phyloP scores from a whole-genome alignment of 345 rosid genomes.

The Hypericum androsaemum region DNA sequence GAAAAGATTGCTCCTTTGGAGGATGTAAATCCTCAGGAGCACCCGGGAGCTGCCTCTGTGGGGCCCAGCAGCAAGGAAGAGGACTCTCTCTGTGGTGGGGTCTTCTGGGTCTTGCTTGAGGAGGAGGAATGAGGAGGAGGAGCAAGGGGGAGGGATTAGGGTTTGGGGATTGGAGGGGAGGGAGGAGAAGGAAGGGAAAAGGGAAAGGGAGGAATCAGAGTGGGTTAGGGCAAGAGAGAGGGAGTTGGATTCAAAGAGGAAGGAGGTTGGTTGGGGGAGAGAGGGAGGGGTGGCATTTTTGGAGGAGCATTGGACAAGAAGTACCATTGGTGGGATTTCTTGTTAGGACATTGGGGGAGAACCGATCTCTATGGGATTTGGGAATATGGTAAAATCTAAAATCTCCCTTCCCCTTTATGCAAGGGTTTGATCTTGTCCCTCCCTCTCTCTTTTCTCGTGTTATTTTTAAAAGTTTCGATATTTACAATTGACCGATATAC shows the following conservation, averaged over 20 bases:
- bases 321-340: constrained; percentile 16
- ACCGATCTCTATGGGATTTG: neutral
- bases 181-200: constrained; percentile 48
- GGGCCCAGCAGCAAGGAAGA: constrained; percentile 48
- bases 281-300: constrained; percentile 29
- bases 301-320: constrained; percentile 36
- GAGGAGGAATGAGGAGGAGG: constrained; percentile 19
- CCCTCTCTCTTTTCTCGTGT: no score
- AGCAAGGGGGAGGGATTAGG: constrained; percentile 26
- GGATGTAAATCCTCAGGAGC: constrained; percentile 40
- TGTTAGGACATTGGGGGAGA: neutral
- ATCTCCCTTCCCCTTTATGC: no score
- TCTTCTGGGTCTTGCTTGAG: constrained; percentile 7
- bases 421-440: no score
- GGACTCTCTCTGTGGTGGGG: constrained; percentile 9
- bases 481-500: no score
- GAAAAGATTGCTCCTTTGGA: constrained; percentile 25
- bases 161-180: constrained; percentile 26
- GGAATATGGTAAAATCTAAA: no score
- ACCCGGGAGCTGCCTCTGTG: constrained; percentile 49
- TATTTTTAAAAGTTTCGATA: no score
- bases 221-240: constrained; percentile 57
- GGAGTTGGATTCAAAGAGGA: constrained; percentile 56
- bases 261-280: constrained; percentile 29
- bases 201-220: constrained; percentile 55